Percentiles rank a stretch among this genome's conserved stretches.
Conservation (phyloP, 2,329 filamentous ascomycete species). For the Penicillium palitans region DNA sequence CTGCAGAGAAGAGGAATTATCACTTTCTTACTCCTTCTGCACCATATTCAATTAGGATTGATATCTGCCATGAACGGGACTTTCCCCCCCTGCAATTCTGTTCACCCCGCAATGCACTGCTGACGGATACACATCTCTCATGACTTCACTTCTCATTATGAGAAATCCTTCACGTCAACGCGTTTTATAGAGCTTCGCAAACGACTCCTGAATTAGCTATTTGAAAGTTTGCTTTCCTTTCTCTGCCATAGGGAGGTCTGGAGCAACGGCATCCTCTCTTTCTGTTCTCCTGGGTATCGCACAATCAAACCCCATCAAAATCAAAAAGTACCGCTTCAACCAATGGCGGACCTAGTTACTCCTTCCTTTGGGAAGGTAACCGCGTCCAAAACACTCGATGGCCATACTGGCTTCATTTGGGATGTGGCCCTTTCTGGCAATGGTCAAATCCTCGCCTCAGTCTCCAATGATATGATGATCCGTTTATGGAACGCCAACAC, state of each 20-base stretch:
- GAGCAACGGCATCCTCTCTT: not conserved
- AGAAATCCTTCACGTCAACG: constrained; percentile 6
- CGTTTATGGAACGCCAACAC: constrained; percentile 14
- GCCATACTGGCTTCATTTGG: constrained; percentile 13
- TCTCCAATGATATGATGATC: constrained; percentile 15
- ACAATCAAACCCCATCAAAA: not conserved
- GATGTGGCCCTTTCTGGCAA: constrained; percentile 9
- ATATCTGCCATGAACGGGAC: constrained; percentile 4
- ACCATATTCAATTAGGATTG: not conserved
- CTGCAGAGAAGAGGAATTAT: constrained; percentile 1
- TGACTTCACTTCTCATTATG: constrained; percentile 8
- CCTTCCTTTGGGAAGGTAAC: constrained; percentile 3
- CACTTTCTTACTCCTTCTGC: not conserved
- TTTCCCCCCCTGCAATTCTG: not conserved
- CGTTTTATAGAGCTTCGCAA: not conserved
- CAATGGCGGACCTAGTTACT: not conserved
- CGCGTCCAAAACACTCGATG: constrained; percentile 6
- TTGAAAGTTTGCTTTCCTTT: not conserved
- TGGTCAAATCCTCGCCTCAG: constrained; percentile 9
- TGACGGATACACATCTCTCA: constrained; percentile 2
- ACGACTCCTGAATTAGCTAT: not conserved
- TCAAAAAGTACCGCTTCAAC: not conserved
- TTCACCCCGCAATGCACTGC: constrained; percentile 8
- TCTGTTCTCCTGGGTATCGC: not conserved
- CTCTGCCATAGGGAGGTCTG: not conserved